phyloP scores from a whole-genome alignment of 768 basidiomycete genomes.

The Hygrophoropsis aurantiaca region DNA sequence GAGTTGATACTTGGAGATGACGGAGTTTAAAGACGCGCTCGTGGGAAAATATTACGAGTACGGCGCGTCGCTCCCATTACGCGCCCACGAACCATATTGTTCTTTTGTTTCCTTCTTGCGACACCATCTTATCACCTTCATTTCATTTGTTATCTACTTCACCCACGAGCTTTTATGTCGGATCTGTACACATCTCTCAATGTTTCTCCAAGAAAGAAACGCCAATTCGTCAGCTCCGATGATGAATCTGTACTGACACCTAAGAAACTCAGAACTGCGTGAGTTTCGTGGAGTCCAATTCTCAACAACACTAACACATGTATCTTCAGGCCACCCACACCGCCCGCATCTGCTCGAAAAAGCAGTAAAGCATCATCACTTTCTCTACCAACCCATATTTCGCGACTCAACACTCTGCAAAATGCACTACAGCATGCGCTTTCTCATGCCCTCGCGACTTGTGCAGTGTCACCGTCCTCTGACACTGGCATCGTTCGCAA shows the following conservation, averaged over 20 bases:
- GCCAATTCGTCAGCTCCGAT: slow-evolving; percentile 47
- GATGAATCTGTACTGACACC: slow-evolving; percentile 61
- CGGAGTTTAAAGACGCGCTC: slow-evolving; percentile 6
- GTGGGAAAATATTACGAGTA: slow-evolving; percentile 34
- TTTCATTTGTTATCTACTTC: slow-evolving; percentile 8
- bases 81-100: slow-evolving; percentile 2
- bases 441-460: slow-evolving; percentile 82
- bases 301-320: no score
- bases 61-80: slow-evolving; percentile 28
- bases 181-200: slow-evolving; percentile 61
- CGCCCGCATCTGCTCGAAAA: slow-evolving; percentile 50
- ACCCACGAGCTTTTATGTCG: slow-evolving; percentile 40
- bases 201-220: slow-evolving; percentile 72
- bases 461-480: slow-evolving; percentile 71
- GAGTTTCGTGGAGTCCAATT: slow-evolving; percentile 25
- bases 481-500: slow-evolving; percentile 77
- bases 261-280: slow-evolving; percentile 66
- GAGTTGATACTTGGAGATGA: no score
- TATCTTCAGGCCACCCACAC: slow-evolving; percentile 53
- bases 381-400: slow-evolving; percentile 55
- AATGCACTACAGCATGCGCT: slow-evolving; percentile 77
- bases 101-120: slow-evolving; percentile 16
- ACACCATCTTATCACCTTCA: slow-evolving; percentile 8
- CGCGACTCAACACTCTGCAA: slow-evolving; percentile 63
- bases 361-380: slow-evolving; percentile 19